phyloP scores from a whole-genome alignment of 2,329 filamentous ascomycete species.

The Epichloe sylvatica region DNA sequence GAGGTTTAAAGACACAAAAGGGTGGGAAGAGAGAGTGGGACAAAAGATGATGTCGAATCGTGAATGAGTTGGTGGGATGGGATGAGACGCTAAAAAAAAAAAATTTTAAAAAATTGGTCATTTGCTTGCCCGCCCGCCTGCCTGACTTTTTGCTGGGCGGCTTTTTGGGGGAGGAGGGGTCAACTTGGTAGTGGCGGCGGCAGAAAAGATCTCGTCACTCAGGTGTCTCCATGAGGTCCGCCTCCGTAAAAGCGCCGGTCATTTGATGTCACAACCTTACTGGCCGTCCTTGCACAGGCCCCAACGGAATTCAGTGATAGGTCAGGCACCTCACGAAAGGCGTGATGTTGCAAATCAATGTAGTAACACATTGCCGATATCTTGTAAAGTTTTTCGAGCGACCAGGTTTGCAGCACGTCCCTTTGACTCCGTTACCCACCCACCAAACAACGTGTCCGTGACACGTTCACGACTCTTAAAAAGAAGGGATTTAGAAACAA shows the following conservation, averaged over 20 bases:
- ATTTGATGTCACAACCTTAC: background rate
- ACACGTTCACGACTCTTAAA: too few relatives aligned
- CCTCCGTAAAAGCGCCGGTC: slow-evolving; percentile 1
- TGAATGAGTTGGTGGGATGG: background rate
- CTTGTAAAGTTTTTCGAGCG: background rate
- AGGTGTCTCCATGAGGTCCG: background rate
- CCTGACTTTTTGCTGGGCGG: background rate
- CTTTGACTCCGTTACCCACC: background rate
- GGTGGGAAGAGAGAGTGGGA: background rate
- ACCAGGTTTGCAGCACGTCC: background rate
- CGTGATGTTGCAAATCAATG: background rate
- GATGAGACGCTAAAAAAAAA: background rate
- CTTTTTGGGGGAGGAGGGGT: too few relatives aligned
- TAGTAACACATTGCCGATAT: background rate
- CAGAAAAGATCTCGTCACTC: slow-evolving; percentile 11
- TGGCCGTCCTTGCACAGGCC: background rate
- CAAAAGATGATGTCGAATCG: background rate
- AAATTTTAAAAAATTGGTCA: background rate
- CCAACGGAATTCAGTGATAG: background rate
- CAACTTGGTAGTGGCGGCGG: too few relatives aligned
- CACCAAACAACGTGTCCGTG: background rate
- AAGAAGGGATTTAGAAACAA: too few relatives aligned
- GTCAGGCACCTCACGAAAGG: background rate
- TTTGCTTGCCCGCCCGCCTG: background rate
- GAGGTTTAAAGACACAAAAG: background rate